Percentiles rank a stretch among this genome's conserved stretches.
Evolutionary conservation across 148 eudicot genomes (phyloP).

Genomic region (Bassia scoparia): DNA sequence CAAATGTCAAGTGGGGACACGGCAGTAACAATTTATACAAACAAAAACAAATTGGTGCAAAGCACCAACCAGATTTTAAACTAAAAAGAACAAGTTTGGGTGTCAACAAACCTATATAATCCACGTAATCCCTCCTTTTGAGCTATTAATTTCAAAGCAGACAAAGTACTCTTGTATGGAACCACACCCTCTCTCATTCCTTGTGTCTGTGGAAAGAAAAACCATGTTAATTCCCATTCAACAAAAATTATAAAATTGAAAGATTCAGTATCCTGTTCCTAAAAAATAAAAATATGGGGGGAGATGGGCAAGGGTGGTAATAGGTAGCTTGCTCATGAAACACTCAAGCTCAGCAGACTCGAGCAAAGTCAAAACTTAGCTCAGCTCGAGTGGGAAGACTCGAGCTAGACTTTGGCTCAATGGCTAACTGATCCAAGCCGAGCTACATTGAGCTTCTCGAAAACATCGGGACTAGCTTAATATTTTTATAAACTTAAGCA

Average conservation of each 20-base stretch:
- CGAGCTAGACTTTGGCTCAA: no score
- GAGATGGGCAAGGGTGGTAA: no score
- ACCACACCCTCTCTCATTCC: slow-evolving; percentile 67
- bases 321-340: not conserved
- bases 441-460: no score
- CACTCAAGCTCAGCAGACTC: no score
- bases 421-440: no score
- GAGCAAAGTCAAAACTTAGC: no score
- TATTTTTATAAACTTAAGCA: no score
- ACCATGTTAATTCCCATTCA: not conserved
- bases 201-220: slow-evolving; percentile 60
- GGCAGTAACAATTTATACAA: not conserved
- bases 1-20: not conserved
- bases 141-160: slow-evolving; percentile 75
- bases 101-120: slow-evolving; percentile 61
- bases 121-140: slow-evolving; percentile 94
- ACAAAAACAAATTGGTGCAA: not conserved
- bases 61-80: not conserved
- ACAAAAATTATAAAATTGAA: not conserved
- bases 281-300: not conserved
- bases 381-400: no score
- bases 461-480: no score
- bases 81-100: not conserved
- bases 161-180: slow-evolving; percentile 74
- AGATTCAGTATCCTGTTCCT: not conserved